These are phyloP conservation scores for Stenocarpella maydis DNA, from an alignment of 2,329 filamentous ascomycete genomes.

Conservation along the genomic window DNA sequence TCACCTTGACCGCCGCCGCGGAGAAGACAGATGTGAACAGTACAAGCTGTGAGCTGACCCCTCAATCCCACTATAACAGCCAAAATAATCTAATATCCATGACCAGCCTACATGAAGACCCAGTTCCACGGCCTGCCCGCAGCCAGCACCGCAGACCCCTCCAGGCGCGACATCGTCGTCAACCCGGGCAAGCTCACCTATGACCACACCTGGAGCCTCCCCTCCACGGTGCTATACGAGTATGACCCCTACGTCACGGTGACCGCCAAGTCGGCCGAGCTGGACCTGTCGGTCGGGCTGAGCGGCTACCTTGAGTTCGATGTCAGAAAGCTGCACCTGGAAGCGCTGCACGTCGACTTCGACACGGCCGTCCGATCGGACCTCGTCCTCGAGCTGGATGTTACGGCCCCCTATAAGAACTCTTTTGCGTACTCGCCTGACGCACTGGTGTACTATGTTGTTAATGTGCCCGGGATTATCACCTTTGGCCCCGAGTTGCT, in stretches of 20 bases:
- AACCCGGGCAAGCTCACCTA: constrained; percentile 18
- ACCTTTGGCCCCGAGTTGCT: constrained; percentile 43
- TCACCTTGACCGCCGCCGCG: constrained; percentile 12
- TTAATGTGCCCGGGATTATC: constrained; percentile 52
- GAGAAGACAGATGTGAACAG: constrained; percentile 20
- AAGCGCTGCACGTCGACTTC: constrained; percentile 52
- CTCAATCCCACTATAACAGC: too few relatives aligned
- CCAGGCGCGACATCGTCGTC: constrained; percentile 15
- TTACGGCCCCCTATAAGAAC: constrained; percentile 45
- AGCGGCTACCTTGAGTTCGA: constrained; percentile 53
- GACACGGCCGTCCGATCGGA: constrained; percentile 49
- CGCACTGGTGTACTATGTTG: constrained; percentile 47
- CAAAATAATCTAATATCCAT: background rate
- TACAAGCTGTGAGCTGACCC: constrained; percentile 1
- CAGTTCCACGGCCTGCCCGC: constrained; percentile 29
- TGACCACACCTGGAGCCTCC: constrained; percentile 22
- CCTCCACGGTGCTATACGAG: constrained; percentile 25
- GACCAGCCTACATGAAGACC: constrained; percentile 29
- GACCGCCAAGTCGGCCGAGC: constrained; percentile 45
- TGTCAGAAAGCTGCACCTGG: constrained; percentile 45
- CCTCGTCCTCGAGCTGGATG: constrained; percentile 47
- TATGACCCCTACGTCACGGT: constrained; percentile 44
- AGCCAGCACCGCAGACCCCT: constrained; percentile 6
- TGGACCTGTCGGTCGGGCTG: constrained; percentile 49
- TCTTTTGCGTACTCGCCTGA: constrained; percentile 47